Evolutionary conservation across 2,329 filamentous ascomycete species (phyloP).

Genomic region (Magnaporthiopsis rhizophila): DNA sequence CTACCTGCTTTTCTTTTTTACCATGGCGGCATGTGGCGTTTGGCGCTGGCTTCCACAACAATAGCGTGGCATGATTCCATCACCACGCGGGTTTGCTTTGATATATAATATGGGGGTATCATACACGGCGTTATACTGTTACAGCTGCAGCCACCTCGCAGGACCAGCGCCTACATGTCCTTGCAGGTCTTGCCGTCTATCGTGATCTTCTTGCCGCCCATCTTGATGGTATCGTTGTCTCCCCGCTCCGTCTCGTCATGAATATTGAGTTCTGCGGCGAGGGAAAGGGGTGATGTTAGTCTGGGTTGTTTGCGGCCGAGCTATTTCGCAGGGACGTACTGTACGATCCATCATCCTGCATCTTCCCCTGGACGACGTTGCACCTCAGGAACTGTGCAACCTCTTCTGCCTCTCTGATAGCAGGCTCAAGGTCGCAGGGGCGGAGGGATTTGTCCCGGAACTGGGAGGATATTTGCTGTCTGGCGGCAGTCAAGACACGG

Average conservation of each 20-base stretch:
- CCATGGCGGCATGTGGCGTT: not conserved
- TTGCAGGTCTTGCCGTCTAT: slow-evolving; percentile 24
- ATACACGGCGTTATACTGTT: slow-evolving; percentile 5
- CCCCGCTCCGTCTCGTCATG: slow-evolving; percentile 87
- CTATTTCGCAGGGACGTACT: slow-evolving; percentile 32
- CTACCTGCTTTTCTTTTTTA: not conserved
- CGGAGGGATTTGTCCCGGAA: slow-evolving; percentile 64
- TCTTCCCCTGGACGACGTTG: slow-evolving; percentile 81
- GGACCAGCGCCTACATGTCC: not conserved
- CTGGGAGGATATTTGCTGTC: slow-evolving; percentile 59
- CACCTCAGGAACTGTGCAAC: slow-evolving; percentile 70
- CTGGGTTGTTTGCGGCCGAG: too few relatives aligned
- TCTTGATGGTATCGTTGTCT: slow-evolving; percentile 85
- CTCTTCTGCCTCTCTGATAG: slow-evolving; percentile 72
- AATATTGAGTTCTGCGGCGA: slow-evolving; percentile 64
- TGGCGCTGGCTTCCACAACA: not conserved
- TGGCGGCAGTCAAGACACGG: slow-evolving; percentile 61
- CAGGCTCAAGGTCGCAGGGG: slow-evolving; percentile 47
- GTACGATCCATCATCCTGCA: slow-evolving; percentile 43
- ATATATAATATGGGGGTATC: slow-evolving; percentile 4
- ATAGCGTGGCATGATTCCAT: not conserved
- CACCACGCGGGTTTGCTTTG: not conserved
- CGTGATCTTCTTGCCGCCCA: slow-evolving; percentile 33
- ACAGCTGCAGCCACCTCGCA: not conserved
- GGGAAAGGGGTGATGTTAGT: not conserved